Evolutionary conservation across 2,329 filamentous ascomycete species (phyloP).

Genomic region (Ophiostoma sp.): DNA sequence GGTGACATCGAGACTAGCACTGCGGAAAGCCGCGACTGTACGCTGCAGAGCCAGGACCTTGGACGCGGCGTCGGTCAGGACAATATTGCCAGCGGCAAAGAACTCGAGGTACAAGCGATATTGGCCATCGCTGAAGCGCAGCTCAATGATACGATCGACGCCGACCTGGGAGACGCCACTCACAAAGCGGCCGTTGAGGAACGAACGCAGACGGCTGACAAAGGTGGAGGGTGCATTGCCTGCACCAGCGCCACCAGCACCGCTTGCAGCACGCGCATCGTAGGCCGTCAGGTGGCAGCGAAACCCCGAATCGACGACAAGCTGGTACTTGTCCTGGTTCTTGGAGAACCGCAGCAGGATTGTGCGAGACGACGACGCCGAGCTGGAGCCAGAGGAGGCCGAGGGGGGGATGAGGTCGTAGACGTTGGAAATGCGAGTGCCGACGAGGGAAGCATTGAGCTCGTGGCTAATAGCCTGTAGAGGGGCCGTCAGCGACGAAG

Average conservation of each 20-base stretch:
- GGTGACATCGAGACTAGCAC: slow-evolving; percentile 26
- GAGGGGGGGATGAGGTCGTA: slow-evolving; percentile 63
- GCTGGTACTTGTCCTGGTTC: slow-evolving; percentile 79
- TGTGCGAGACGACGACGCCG: slow-evolving; percentile 58
- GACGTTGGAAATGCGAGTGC: slow-evolving; percentile 81
- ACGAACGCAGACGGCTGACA: slow-evolving; percentile 78
- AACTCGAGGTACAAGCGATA: slow-evolving; percentile 91
- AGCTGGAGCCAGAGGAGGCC: slow-evolving; percentile 15
- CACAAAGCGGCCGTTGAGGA: slow-evolving; percentile 77
- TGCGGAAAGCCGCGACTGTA: slow-evolving; percentile 27
- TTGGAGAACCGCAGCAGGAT: slow-evolving; percentile 96
- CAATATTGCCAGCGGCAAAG: slow-evolving; percentile 89
- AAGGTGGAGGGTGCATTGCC: slow-evolving; percentile 67
- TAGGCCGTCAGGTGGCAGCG: slow-evolving; percentile 92
- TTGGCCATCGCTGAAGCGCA: slow-evolving; percentile 85
- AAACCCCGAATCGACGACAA: slow-evolving; percentile 91
- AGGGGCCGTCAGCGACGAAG: slow-evolving; percentile 8
- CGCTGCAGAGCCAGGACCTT: slow-evolving; percentile 77
- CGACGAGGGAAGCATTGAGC: slow-evolving; percentile 69
- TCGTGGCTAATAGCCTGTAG: slow-evolving; percentile 85
- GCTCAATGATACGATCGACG: slow-evolving; percentile 87
- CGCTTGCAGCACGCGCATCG: slow-evolving; percentile 62
- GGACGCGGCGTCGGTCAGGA: slow-evolving; percentile 78
- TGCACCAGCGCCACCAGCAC: not conserved
- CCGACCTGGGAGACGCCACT: slow-evolving; percentile 80